Conservation (phyloP, 805 yeast species). For the Candida silvicultrix region DNA sequence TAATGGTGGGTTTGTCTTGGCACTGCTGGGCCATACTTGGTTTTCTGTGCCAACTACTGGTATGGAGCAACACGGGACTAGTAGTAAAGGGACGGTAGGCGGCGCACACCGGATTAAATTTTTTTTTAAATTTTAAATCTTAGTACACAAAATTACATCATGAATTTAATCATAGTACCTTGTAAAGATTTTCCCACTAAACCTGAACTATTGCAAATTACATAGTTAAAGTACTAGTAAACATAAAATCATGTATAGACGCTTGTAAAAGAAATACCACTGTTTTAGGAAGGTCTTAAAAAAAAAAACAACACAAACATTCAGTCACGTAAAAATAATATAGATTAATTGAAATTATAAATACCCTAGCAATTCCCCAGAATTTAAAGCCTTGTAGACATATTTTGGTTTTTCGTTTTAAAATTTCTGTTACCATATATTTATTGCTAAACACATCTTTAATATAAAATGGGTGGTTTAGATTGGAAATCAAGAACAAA, state of each 20-base stretch:
- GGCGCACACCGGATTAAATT: not conserved
- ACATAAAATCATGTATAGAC: not conserved
- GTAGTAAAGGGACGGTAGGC: not conserved
- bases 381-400: not conserved
- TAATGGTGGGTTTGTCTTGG: not conserved
- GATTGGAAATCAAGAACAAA: slow-evolving; percentile 31
- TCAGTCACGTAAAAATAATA: not conserved
- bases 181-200: not conserved
- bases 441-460: not conserved
- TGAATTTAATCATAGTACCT: not conserved
- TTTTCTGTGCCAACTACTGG: not conserved
- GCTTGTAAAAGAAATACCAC: not conserved
- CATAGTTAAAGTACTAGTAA: not conserved
- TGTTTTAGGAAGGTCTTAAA: not conserved
- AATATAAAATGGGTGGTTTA: not conserved
- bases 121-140: not conserved
- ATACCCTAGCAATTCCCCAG: not conserved
- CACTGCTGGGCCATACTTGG: not conserved
- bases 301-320: too few species aligned
- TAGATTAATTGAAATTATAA: not conserved
- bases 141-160: not conserved
- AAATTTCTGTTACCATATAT: too few species aligned
- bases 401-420: too few species aligned
- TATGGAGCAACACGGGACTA: not conserved
- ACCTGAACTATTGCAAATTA: not conserved